phyloP scores from a whole-genome alignment of 768 basidiomycete species.

The Crepidotus variabilis region DNA sequence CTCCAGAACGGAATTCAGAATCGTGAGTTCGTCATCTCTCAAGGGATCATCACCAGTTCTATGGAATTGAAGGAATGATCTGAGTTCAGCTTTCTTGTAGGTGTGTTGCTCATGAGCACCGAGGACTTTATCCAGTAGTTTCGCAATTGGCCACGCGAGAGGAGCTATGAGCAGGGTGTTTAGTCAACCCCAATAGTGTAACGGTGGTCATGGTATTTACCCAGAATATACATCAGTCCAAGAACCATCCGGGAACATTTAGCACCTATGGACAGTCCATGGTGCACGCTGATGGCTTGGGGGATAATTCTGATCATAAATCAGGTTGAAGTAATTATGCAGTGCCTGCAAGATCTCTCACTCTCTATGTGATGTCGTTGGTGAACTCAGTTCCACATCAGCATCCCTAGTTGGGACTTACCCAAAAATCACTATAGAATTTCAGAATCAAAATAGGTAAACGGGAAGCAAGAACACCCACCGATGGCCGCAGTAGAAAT shows the following conservation, averaged over 20 bases:
- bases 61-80: constrained; percentile 78
- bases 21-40: constrained; percentile 78
- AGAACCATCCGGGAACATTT: constrained; percentile 74
- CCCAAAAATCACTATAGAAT: constrained; percentile 73
- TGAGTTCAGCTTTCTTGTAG: constrained; percentile 81
- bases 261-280: constrained; percentile 81
- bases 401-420: constrained; percentile 27
- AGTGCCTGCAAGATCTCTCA: neutral
- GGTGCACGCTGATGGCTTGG: constrained; percentile 71
- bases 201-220: constrained; percentile 17
- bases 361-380: constrained; percentile 3
- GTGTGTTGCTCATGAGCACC: constrained; percentile 70
- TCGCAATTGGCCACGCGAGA: constrained; percentile 78
- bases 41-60: constrained; percentile 74
- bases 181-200: constrained; percentile 15
- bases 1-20: constrained; percentile 77
- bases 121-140: constrained; percentile 77
- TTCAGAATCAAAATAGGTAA: constrained; percentile 1
- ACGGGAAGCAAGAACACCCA: constrained; percentile 20
- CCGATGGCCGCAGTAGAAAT: constrained; percentile 75
- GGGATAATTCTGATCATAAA: constrained; percentile 46
- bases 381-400: too few relatives aligned
- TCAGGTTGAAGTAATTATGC: neutral
- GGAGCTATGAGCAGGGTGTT: constrained; percentile 42
- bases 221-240: constrained; percentile 62